Conservation (phyloP, 371 early-diverging fungal genomes). For the Mucor irregularis region DNA sequence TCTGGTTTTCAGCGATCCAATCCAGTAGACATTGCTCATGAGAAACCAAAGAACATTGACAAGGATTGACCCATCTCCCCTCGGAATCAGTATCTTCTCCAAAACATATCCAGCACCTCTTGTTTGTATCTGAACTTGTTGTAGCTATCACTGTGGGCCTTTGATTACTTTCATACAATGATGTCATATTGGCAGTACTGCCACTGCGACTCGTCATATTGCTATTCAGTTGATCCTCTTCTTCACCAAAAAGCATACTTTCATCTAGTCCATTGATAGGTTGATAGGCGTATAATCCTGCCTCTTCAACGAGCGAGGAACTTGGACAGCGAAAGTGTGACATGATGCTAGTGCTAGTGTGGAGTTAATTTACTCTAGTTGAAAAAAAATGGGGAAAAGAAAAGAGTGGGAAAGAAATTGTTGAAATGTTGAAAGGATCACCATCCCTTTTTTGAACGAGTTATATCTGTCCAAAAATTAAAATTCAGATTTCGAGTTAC, state of each 20-base stretch:
- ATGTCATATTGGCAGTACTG: background rate
- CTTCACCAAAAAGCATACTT: slow-evolving; percentile 5
- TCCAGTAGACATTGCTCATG: slow-evolving; percentile 69
- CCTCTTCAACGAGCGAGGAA: slow-evolving; percentile 29
- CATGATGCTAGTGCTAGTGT: slow-evolving; percentile 24
- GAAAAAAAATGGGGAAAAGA: background rate
- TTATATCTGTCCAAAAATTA: too few species aligned
- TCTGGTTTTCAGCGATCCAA: slow-evolving; percentile 70
- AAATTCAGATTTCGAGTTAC: too few species aligned
- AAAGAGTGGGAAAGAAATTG: background rate
- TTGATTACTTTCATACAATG: background rate
- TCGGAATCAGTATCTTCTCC: slow-evolving; percentile 57
- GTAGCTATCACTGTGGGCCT: background rate
- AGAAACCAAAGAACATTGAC: slow-evolving; percentile 64
- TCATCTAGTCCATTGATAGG: slow-evolving; percentile 14
- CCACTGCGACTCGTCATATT: background rate
- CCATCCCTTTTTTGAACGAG: too few species aligned
- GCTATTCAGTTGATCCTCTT: background rate
- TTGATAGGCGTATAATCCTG: slow-evolving; percentile 25
- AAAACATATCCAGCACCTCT: slow-evolving; percentile 60
- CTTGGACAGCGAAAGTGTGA: slow-evolving; percentile 35
- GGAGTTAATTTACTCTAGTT: slow-evolving; percentile 1
- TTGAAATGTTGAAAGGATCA: too few species aligned
- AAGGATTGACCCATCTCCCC: slow-evolving; percentile 65
- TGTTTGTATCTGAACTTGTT: background rate